phyloP scores from a whole-genome alignment of 805 yeast species.

The Metschnikowia gelsemii region DNA sequence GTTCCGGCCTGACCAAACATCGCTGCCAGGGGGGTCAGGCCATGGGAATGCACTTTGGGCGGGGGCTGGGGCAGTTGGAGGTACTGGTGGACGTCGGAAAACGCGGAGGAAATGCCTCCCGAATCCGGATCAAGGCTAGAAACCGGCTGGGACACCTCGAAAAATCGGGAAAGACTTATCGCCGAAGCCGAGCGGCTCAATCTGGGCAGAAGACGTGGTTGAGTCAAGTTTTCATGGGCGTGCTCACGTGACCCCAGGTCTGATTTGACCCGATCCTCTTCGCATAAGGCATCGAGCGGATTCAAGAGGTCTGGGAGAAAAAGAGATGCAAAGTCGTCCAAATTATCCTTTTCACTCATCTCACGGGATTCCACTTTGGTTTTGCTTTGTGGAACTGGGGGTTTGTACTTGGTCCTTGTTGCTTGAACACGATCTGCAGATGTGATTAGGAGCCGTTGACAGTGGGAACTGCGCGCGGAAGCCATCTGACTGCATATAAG shows the following conservation, averaged over 20 bases:
- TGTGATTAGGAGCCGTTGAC: too few species aligned
- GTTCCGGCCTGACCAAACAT: neutral
- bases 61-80: slow-evolving; percentile 5
- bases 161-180: slow-evolving; percentile 6
- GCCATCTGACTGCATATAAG: too few species aligned
- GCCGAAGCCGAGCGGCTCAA: slow-evolving; percentile 5
- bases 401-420: neutral
- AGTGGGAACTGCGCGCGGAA: too few species aligned
- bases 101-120: slow-evolving; percentile 1
- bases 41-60: neutral
- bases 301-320: slow-evolving; percentile 42
- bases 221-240: slow-evolving; percentile 13
- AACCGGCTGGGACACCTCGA: slow-evolving; percentile 7
- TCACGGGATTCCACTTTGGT: neutral
- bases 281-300: slow-evolving; percentile 14
- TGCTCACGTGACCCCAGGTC: slow-evolving; percentile 8
- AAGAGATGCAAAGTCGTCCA: slow-evolving; percentile 43
- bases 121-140: neutral
- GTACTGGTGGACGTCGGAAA: slow-evolving; percentile 12
- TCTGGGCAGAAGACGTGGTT: slow-evolving; percentile 1
- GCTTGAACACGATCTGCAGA: too few species aligned
- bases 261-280: neutral
- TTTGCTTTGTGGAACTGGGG: too few species aligned
- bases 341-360: slow-evolving; percentile 23
- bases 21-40: neutral